phyloP scores from a whole-genome alignment of 2,329 filamentous ascomycete genomes.

The Apiospora saccharicola region DNA sequence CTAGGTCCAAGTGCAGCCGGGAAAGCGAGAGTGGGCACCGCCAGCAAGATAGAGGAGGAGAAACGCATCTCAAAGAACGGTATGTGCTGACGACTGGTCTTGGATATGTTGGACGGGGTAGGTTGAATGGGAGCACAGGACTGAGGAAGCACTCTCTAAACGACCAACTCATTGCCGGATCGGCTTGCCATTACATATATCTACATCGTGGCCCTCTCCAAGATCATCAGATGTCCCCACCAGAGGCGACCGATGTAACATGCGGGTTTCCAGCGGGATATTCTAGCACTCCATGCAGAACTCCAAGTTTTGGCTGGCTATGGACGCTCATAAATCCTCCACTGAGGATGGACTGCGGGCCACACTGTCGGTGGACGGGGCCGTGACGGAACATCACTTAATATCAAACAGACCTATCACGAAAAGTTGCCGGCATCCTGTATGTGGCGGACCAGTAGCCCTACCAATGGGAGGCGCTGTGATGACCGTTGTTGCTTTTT shows the following conservation, averaged over 20 bases:
- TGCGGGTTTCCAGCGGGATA: not conserved
- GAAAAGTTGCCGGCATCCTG: not conserved
- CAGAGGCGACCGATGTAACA: not conserved
- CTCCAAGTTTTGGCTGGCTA: not conserved
- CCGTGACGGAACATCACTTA: not conserved
- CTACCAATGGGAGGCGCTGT: not conserved
- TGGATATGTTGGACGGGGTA: not conserved
- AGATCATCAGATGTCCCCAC: not conserved
- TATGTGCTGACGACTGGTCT: not conserved
- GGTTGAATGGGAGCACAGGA: not conserved
- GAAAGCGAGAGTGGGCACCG: constrained; percentile 7
- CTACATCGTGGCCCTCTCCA: not conserved
- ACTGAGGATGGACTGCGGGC: constrained; percentile 2
- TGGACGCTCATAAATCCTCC: not conserved
- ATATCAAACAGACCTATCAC: constrained; percentile 7
- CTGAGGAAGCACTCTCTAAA: not conserved
- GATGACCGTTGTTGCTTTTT: constrained; percentile 1
- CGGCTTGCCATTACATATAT: not conserved
- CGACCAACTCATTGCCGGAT: not conserved
- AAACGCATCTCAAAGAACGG: constrained; percentile 16
- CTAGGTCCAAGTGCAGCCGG: not conserved
- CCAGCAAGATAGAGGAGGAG: constrained; percentile 15
- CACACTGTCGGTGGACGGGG: constrained; percentile 8
- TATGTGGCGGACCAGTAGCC: not conserved
- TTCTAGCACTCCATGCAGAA: not conserved